Evolutionary conservation across 768 basidiomycete species (phyloP), one percentile per base, ranked within the genome.

Genomic region (Lactarius tabidus): DNA sequence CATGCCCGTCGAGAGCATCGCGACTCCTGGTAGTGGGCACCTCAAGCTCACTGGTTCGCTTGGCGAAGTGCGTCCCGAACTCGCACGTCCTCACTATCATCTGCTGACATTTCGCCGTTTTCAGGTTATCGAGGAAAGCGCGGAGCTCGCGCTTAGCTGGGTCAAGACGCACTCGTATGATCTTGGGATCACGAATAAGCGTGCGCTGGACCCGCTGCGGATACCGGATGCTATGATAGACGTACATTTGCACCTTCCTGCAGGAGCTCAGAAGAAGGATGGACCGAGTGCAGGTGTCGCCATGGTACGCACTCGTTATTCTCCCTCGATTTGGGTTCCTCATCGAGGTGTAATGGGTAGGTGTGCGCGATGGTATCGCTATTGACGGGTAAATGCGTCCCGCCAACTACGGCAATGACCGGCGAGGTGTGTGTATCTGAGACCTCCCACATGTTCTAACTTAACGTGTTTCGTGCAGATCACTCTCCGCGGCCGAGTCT

Each of bases 261-360:
- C 90, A 1, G 95, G 95, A 0, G 90, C 93, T 2, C 90, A 94
- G 75, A 93, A 88, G 82, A 97, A 96, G 78, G 94, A 96, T 71
- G 94, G 95, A 0, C 93, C 94, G 0, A 92, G 90, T 71, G 94
- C 93, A 0, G 94, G 94, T 2, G 81, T 95, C 28, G 91, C 91
- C 1, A 93, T 95, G 85, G 90, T 92, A 66, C 64, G 79, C 72
- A 26, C 14, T 17, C 56, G 39, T 8, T 18, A 52, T 20, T 9
- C 9, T 38, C 14, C 45, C 35, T 57, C 60, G 26, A 66, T 51
- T 10, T 39, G 28, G 17, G 31, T n/a, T 55, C 26, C 39, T 53
- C 48, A 64, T 20, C 6, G 14, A 43, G 14, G n/a, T n/a, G 60
- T 53, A 18, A 28, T 55, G 23, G 60, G 12, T 60, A 91, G 85